Percentiles rank a stretch among this genome's conserved stretches.
These are phyloP conservation scores for Fusarium sp. DNA, from an alignment of 2,329 filamentous ascomycete species.

Conservation along the genomic window DNA sequence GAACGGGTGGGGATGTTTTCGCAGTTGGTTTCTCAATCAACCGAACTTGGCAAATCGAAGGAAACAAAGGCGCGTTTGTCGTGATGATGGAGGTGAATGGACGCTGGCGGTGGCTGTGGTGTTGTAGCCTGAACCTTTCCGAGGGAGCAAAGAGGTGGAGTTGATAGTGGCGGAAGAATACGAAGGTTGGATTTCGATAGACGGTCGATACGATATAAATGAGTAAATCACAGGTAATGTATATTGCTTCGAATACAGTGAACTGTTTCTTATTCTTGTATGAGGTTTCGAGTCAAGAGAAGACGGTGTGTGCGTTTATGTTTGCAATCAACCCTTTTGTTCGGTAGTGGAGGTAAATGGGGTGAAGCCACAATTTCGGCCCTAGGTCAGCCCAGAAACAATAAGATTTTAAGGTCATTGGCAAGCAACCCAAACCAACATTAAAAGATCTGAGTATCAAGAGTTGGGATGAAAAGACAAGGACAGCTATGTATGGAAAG, in stretches of 20 bases:
- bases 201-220: conserved; percentile 1
- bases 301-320: conserved; percentile 27
- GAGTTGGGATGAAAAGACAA: conserved; percentile 3
- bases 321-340: conserved; percentile 12
- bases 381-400: conserved; percentile 42
- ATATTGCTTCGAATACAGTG: conserved; percentile 1
- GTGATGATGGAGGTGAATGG: conserved; percentile 1
- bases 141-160: conserved; percentile 11
- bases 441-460: conserved; percentile 31
- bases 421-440: conserved; percentile 36
- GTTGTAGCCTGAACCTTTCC: conserved; percentile 21
- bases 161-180: conserved; percentile 21
- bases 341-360: conserved; percentile 15
- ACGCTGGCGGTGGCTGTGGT: conserved; percentile 21
- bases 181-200: conserved; percentile 4
- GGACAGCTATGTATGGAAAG: conserved; percentile 3
- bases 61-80: conserved; percentile 2
- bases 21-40: conserved; percentile 13
- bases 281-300: conserved; percentile 18
- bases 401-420: conserved; percentile 44
- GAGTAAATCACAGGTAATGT: conserved; percentile 5
- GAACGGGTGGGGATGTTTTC: conserved; percentile 6
- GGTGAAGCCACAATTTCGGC: conserved; percentile 38
- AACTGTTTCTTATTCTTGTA: conserved; percentile 20
- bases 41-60: conserved; percentile 1